phyloP scores from a whole-genome alignment of 1,139 yeast species.

The Candida neerlandica region DNA sequence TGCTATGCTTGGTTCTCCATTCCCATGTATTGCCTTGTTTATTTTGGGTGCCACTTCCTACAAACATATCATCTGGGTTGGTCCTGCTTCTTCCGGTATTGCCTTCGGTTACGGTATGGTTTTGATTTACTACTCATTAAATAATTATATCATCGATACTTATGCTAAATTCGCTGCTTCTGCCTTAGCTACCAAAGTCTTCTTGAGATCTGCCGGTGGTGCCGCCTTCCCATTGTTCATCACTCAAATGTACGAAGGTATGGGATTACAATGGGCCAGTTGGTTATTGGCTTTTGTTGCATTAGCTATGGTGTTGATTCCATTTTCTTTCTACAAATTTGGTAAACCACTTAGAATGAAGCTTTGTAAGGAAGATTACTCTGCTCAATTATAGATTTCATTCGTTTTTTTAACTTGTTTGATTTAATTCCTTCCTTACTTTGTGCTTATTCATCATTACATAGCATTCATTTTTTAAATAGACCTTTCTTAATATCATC shows the following conservation, averaged over 20 bases:
- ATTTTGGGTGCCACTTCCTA: conserved; percentile 88
- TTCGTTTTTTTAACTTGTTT: neutral
- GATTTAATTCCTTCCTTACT: neutral
- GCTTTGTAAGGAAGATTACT: conserved; percentile 67
- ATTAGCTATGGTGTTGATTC: conserved; percentile 80
- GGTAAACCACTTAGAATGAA: conserved; percentile 68
- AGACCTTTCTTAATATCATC: neutral
- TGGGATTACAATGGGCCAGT: conserved; percentile 83
- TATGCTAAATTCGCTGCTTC: conserved; percentile 88
- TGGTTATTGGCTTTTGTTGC: conserved; percentile 83
- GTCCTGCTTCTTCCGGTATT: conserved; percentile 88
- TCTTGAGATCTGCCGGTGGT: conserved; percentile 84
- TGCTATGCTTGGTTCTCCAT: conserved; percentile 88
- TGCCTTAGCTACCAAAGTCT: conserved; percentile 88
- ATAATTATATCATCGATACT: conserved; percentile 87
- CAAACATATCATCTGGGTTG: conserved; percentile 85
- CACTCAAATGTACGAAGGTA: conserved; percentile 74
- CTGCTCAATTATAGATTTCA: conserved; percentile 3
- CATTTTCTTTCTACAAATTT: conserved; percentile 72
- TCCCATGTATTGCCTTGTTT: conserved; percentile 85
- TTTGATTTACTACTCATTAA: conserved; percentile 79
- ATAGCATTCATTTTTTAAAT: neutral
- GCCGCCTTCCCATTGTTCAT: conserved; percentile 90
- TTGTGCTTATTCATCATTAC: too few relatives aligned
- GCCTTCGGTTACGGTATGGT: conserved; percentile 95